These are phyloP conservation scores for Teratosphaeria pseudoeucalypti DNA, from an alignment of 2,329 filamentous ascomycete species.

Conservation along the genomic window DNA sequence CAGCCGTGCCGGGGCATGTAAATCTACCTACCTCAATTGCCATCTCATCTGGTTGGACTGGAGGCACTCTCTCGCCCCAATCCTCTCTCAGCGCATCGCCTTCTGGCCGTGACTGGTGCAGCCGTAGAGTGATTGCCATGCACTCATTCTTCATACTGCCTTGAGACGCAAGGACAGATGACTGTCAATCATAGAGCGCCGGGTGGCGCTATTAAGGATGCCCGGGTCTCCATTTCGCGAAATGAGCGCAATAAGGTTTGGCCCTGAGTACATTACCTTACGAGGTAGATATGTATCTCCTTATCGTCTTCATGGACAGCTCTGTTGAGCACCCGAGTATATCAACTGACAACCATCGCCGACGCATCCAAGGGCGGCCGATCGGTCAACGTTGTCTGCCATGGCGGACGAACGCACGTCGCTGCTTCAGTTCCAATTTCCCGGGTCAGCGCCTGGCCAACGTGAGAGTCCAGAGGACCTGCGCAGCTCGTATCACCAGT, in stretches of 20 bases:
- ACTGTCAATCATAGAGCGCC: background rate
- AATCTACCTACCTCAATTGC: no score
- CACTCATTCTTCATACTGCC: no score
- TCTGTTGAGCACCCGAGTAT: no score
- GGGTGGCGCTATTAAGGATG: background rate
- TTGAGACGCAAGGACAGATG: background rate
- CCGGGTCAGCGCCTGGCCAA: slow-evolving; percentile 5
- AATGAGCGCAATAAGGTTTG: background rate
- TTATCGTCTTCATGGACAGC: no score
- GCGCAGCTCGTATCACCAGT: slow-evolving; percentile 23
- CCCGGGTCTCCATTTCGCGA: background rate
- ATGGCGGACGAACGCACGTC: slow-evolving; percentile 16
- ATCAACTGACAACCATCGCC: background rate
- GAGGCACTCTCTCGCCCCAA: no score
- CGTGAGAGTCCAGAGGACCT: slow-evolving; percentile 1
- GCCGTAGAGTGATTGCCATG: no score
- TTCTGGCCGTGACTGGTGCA: no score
- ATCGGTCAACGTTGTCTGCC: background rate
- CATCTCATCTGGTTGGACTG: no score
- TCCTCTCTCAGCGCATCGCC: no score
- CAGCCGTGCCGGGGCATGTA: no score
- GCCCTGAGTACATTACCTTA: background rate
- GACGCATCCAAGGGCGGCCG: background rate
- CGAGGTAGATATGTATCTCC: no score
- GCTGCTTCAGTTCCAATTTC: slow-evolving; percentile 17